These are phyloP conservation scores for Diplocarpon mali DNA, from an alignment of 2,329 filamentous ascomycete genomes.

Conservation along the genomic window DNA sequence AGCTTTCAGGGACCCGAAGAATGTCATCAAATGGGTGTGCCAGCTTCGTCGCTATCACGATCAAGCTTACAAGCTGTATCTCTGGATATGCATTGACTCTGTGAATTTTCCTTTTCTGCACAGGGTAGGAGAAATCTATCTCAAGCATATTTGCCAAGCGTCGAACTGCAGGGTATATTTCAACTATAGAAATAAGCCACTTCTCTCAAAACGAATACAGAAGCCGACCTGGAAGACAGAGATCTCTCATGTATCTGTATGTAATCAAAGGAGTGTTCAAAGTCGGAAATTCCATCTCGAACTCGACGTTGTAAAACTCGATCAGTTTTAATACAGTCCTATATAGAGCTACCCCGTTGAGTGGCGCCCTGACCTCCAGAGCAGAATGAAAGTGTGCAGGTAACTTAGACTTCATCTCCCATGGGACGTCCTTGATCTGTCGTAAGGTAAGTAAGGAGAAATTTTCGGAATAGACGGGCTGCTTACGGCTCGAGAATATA, in stretches of 20 bases:
- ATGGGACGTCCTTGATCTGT: conserved; percentile 46
- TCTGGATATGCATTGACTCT: conserved; percentile 58
- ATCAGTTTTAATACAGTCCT: conserved; percentile 48
- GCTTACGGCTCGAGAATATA: conserved; percentile 58
- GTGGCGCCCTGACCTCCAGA: conserved; percentile 39
- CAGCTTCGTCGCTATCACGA: conserved; percentile 70
- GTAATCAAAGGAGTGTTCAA: conserved; percentile 61
- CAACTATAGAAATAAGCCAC: conserved; percentile 38
- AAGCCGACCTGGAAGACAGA: conserved; percentile 63
- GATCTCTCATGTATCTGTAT: conserved; percentile 56
- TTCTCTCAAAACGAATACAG: background rate
- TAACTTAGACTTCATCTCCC: conserved; percentile 53
- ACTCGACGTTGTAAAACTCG: conserved; percentile 53
- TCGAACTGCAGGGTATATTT: conserved; percentile 49
- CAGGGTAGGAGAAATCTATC: conserved; percentile 47
- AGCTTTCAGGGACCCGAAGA: conserved; percentile 37
- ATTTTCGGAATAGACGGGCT: background rate
- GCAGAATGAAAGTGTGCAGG: conserved; percentile 48
- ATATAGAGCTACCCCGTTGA: conserved; percentile 52
- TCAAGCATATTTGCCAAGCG: conserved; percentile 34
- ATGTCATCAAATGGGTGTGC: conserved; percentile 61
- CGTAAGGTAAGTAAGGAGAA: background rate
- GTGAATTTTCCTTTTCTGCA: conserved; percentile 31
- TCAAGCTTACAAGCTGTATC: conserved; percentile 54
- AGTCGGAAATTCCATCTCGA: conserved; percentile 59